These are phyloP conservation scores for Fusarium humuli DNA, from an alignment of 2,329 filamentous ascomycete genomes.

Conservation along the genomic window DNA sequence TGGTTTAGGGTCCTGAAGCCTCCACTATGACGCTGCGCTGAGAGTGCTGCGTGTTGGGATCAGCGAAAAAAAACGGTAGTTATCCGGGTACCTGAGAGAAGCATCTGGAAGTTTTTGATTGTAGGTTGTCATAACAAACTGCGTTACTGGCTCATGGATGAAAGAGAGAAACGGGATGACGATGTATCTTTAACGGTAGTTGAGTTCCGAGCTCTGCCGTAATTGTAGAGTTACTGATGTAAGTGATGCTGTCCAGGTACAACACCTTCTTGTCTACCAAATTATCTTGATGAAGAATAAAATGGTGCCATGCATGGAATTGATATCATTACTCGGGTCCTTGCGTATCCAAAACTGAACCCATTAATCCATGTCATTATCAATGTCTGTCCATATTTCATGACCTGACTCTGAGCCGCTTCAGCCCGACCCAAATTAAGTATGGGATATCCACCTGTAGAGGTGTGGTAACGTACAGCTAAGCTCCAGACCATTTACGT, in stretches of 20 bases:
- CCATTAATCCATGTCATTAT: conserved; percentile 27
- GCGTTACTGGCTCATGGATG: conserved; percentile 9
- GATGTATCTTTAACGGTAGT: background rate
- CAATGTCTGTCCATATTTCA: conserved; percentile 33
- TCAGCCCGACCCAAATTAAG: conserved; percentile 34
- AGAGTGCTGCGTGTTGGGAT: conserved; percentile 17
- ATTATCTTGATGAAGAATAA: background rate
- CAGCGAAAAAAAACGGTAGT: conserved; percentile 9
- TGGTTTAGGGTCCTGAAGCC: conserved; percentile 21
- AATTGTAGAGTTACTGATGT: background rate
- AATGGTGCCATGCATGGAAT: background rate
- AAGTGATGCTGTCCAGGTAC: conserved; percentile 12
- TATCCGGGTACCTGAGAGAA: conserved; percentile 31
- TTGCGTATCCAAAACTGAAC: background rate
- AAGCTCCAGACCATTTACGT: conserved; percentile 31
- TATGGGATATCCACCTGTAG: conserved; percentile 19
- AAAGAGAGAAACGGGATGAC: conserved; percentile 29
- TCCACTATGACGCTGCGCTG: conserved; percentile 38
- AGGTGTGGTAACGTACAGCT: conserved; percentile 8
- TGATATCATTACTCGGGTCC: background rate
- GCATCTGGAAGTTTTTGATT: conserved; percentile 18
- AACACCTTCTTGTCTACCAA: background rate
- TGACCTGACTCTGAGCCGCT: conserved; percentile 39
- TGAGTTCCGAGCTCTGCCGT: conserved; percentile 25
- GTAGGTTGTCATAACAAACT: background rate